Evolutionary conservation across 352 stramenopile species (phyloP), one percentile per base, ranked within the genome.

Genomic region (Globisporangium solare): DNA sequence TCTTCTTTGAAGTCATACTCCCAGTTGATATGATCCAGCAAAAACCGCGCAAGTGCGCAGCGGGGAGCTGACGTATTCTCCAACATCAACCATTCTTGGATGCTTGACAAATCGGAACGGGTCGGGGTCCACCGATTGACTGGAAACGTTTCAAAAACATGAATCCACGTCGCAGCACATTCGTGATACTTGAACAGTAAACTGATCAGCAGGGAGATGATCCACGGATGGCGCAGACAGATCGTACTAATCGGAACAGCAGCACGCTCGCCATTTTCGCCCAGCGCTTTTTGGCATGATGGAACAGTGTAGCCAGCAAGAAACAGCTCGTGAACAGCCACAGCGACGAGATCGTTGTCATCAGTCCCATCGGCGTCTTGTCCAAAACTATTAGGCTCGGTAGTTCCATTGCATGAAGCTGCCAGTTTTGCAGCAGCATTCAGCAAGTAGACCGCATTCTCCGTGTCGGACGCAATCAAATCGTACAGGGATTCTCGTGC

Each of bases 11-110:
- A 56, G 48, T 91, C 78, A 13, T 81, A 89, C 53, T 92, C 83
- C 85, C 85, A 95, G 69, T 93, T 93, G 47, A 95, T 89, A 20
- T 76, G 71, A 41, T 95, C 85, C 8, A 95, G 53, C 13, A 95
- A 63, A 52, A 92, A 92, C 11, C 85, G 67, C 39, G 83, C 85
- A 13, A 95, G 56, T 3, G 65, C 70, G 58, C 74, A 86, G 15
- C 83, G 76, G 27, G 78, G 70, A 21, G 83, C 67, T 0, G 52
- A 60, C 12, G 82, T 80, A 54, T 95, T 83, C 32, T 92, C 79
- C n/a, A 93, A 64, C 27, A 90, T 53, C 10, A 95, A 47, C 85
- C 85, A 95, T 51, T 90, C 78, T 56, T 95, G 83, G 14, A 95
- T 61, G 54, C 79, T 86, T 1, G 68, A 45, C 51, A 95, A 57